Percentiles rank a stretch among this genome's conserved stretches.
These are phyloP conservation scores for Penicillium sp. DNA, from an alignment of 2,329 filamentous ascomycete species.

Conservation along the genomic window DNA sequence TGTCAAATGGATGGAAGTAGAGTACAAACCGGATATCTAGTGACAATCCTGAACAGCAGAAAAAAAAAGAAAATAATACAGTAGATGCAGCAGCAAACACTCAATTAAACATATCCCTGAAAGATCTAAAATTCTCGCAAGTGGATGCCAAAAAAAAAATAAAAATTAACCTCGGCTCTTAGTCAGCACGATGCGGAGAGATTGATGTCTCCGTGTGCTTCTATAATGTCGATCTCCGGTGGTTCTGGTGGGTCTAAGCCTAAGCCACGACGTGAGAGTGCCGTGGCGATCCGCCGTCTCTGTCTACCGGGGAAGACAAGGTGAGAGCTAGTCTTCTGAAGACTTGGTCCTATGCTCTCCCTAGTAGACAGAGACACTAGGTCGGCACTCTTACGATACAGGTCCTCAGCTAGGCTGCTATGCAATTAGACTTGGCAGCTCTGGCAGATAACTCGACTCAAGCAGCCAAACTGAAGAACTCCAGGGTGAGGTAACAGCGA, in stretches of 20 bases:
- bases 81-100: neutral
- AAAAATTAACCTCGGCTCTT: conserved; percentile 6
- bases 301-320: too few relatives aligned
- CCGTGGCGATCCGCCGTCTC: too few relatives aligned
- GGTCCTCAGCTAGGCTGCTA: too few relatives aligned
- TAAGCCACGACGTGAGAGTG: neutral
- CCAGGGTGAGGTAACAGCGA: too few relatives aligned
- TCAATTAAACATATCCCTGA: neutral
- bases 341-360: too few relatives aligned
- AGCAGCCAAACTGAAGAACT: too few relatives aligned
- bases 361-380: too few relatives aligned
- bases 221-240: neutral
- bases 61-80: neutral
- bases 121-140: neutral
- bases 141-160: neutral
- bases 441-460: too few relatives aligned
- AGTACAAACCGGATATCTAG: neutral
- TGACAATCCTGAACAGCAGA: neutral
- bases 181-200: conserved; percentile 13
- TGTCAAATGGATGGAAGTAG: neutral
- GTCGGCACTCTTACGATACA: too few relatives aligned
- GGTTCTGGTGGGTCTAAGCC: neutral
- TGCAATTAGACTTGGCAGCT: too few relatives aligned
- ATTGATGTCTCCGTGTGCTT: conserved; percentile 8
- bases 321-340: too few relatives aligned